Conservation (phyloP, 495 filamentous ascomycete genomes). For the Penicillium macrosclerotiorum region DNA sequence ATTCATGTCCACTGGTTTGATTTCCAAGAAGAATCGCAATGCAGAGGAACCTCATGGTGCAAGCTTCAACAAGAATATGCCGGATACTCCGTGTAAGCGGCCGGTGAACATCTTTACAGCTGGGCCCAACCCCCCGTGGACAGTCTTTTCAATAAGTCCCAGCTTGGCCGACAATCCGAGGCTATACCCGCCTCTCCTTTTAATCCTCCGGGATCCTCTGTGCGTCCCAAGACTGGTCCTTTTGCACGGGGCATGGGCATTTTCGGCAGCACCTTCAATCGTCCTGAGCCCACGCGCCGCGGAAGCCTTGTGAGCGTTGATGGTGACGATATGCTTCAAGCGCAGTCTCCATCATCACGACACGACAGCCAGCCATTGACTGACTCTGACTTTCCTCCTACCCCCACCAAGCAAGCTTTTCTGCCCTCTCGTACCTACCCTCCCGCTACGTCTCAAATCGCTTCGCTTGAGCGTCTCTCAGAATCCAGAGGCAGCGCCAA, state of each 20-base stretch:
- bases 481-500: conserved; percentile 27
- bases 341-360: conserved; percentile 55
- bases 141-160: conserved; percentile 52
- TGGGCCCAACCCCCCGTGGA: conserved; percentile 55
- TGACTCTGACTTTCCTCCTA: conserved; percentile 80
- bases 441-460: conserved; percentile 40
- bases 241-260: conserved; percentile 68
- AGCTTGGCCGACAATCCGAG: conserved; percentile 62
- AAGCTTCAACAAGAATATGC: conserved; percentile 53
- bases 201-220: conserved; percentile 42
- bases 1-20: conserved; percentile 90
- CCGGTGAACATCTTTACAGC: conserved; percentile 62
- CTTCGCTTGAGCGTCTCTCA: conserved; percentile 37
- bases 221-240: conserved; percentile 47
- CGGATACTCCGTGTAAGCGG: conserved; percentile 95
- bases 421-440: conserved; percentile 44
- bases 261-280: conserved; percentile 59
- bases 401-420: conserved; percentile 78
- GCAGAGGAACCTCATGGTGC: conserved; percentile 47
- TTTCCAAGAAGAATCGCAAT: conserved; percentile 77
- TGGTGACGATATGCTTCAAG: conserved; percentile 61
- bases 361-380: conserved; percentile 58
- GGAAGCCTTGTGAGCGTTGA: conserved; percentile 77
- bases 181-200: conserved; percentile 62
- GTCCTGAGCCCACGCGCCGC: conserved; percentile 55